These are phyloP conservation scores for Prorocentrum cordatum DNA, from an alignment of 169 alveolate species.

Conservation along the genomic window DNA sequence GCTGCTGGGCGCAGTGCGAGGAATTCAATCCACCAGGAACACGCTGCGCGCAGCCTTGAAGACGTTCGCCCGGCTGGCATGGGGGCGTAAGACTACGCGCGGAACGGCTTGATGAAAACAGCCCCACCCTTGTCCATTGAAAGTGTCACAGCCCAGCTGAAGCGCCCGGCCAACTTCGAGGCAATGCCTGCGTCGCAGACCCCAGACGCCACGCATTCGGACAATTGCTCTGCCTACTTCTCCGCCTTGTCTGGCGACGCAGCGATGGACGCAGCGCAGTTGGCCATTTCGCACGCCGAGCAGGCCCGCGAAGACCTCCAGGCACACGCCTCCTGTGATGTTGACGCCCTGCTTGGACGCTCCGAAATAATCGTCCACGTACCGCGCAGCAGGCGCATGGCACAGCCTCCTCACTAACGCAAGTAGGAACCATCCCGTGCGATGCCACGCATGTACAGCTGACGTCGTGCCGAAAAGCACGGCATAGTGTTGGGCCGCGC, in stretches of 20 bases:
- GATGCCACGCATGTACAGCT: slow-evolving; percentile 21
- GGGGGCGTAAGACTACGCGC: slow-evolving; percentile 2
- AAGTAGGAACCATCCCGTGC: not conserved
- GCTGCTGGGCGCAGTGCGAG: not conserved
- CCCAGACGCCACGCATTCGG: not conserved
- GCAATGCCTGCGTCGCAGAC: not conserved
- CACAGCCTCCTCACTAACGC: not conserved
- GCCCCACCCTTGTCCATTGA: slow-evolving; percentile 3
- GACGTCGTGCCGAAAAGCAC: slow-evolving; percentile 32
- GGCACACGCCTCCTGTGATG: not conserved
- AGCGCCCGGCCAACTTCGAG: slow-evolving; percentile 1
- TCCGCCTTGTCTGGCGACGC: slow-evolving; percentile 4
- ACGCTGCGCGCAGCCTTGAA: not conserved
- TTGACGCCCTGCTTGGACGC: not conserved
- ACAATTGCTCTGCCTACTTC: not conserved
- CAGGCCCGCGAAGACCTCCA: not conserved
- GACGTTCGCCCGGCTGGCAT: not conserved
- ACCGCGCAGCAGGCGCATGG: not conserved
- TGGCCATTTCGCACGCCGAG: slow-evolving; percentile 7
- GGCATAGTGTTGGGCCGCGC: not conserved
- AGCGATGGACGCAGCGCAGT: not conserved
- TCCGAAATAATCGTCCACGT: slow-evolving; percentile 31
- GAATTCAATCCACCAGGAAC: not conserved
- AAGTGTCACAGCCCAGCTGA: not conserved
- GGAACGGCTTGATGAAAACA: slow-evolving; percentile 13